Percentiles rank a stretch among this genome's conserved stretches.
Conservation (phyloP, 345 rosid species). For the Populus nigra region DNA sequence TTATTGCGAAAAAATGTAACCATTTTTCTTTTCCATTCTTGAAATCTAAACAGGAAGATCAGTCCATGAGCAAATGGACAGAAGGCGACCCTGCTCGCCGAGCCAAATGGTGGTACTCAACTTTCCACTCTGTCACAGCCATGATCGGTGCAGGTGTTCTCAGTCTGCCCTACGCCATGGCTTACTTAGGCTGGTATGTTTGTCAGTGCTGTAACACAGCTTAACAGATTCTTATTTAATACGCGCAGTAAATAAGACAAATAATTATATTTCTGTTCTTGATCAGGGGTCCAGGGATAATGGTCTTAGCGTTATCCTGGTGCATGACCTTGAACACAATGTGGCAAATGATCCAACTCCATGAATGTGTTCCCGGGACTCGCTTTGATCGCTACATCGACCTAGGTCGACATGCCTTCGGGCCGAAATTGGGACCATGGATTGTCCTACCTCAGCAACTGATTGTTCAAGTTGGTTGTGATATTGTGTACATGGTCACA, state of each 20-base stretch:
- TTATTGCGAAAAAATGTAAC: neutral
- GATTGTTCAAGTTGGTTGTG: slow-evolving; percentile 87
- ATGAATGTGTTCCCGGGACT: slow-evolving; percentile 85
- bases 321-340: slow-evolving; percentile 82
- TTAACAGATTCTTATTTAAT: neutral
- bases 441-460: slow-evolving; percentile 91
- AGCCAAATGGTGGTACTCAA: slow-evolving; percentile 98
- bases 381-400: slow-evolving; percentile 90
- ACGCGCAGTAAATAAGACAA: neutral
- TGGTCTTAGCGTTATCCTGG: slow-evolving; percentile 69
- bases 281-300: slow-evolving; percentile 83
- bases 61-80: slow-evolving; percentile 52
- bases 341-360: slow-evolving; percentile 98
- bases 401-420: slow-evolving; percentile 83
- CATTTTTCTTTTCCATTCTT: neutral
- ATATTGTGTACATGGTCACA: slow-evolving; percentile 94
- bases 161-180: slow-evolving; percentile 93
- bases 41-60: slow-evolving; percentile 42
- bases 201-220: neutral
- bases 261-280: neutral
- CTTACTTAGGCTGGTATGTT: slow-evolving; percentile 86
- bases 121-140: slow-evolving; percentile 91
- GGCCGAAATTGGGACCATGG: slow-evolving; percentile 77
- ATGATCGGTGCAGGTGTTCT: slow-evolving; percentile 98
- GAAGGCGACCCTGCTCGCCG: slow-evolving; percentile 55